A percentile compares a stretch with the other conserved stretches of the same genome.
Conservation (phyloP, 192 early-diverging fungal species). For the Linnemannia zychae region DNA sequence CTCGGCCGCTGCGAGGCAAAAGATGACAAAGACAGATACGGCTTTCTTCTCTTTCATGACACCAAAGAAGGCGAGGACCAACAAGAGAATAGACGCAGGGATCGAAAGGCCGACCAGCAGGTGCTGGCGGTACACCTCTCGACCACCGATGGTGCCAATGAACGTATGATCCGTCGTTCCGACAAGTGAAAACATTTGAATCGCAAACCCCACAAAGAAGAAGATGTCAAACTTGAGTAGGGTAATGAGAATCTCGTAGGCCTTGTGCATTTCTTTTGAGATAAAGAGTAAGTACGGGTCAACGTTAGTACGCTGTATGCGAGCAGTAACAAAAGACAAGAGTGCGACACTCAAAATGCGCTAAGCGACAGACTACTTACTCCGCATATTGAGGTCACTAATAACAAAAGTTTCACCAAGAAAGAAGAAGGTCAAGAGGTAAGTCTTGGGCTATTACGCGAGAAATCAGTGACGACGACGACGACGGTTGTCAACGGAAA, state of each 20-base stretch:
- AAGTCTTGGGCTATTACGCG: not conserved
- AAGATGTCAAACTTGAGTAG: constrained; percentile 76
- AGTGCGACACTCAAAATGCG: not conserved
- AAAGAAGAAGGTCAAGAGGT: not conserved
- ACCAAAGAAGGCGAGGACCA: constrained; percentile 41
- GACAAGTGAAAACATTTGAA: constrained; percentile 73
- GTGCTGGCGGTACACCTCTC: constrained; percentile 29
- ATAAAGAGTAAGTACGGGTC: no score
- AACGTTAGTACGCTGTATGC: not conserved
- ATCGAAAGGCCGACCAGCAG: constrained; percentile 36
- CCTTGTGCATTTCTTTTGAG: constrained; percentile 64
- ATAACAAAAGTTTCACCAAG: not conserved
- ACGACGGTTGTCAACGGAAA: not conserved
- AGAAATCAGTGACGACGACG: not conserved
- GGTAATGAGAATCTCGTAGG: constrained; percentile 73
- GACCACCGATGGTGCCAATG: constrained; percentile 30
- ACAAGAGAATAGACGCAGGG: constrained; percentile 35
- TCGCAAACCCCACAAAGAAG: constrained; percentile 72
- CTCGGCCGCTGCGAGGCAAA: constrained; percentile 31
- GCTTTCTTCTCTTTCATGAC: constrained; percentile 44
- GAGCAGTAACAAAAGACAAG: not conserved
- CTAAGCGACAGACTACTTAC: constrained; percentile 16
- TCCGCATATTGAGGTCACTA: constrained; percentile 44
- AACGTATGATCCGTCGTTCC: constrained; percentile 63
- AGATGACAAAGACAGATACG: constrained; percentile 39